These are phyloP conservation scores for Casuarina equisetifolia DNA, from an alignment of 306 rosid genomes.

Conservation along the genomic window DNA sequence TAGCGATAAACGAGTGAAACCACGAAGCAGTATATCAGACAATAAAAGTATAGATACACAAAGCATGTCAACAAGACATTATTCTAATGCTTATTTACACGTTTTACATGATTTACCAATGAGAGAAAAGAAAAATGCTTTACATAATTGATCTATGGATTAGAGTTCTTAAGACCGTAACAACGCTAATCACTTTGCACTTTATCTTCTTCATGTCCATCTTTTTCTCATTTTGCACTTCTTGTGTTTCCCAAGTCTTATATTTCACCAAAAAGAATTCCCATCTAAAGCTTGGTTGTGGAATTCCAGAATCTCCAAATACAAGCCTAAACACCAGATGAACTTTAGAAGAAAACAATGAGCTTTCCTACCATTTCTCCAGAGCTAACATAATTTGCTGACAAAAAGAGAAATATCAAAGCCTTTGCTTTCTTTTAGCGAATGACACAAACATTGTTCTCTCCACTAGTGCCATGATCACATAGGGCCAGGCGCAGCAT, in stretches of 20 bases:
- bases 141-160: not conserved
- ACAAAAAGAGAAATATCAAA: not conserved
- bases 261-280: not conserved
- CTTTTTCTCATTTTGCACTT: not conserved
- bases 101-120: not conserved
- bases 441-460: not conserved
- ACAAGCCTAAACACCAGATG: constrained; percentile 5
- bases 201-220: too few species aligned
- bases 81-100: too few species aligned
- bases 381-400: not conserved
- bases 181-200: too few species aligned
- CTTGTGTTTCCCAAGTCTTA: not conserved
- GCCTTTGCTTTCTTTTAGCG: not conserved
- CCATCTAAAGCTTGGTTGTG: not conserved
- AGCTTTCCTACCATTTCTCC: not conserved
- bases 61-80: not conserved
- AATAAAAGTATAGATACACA: not conserved
- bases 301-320: not conserved
- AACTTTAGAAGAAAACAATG: not conserved
- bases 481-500: not conserved
- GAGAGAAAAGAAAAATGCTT: not conserved
- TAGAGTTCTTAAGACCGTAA: not conserved
- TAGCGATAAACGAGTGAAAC: not conserved
- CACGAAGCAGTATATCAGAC: not conserved
- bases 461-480: not conserved